phyloP scores from a whole-genome alignment of 169 alveolate genomes.

The Cryptosporidium ubiquitum region DNA sequence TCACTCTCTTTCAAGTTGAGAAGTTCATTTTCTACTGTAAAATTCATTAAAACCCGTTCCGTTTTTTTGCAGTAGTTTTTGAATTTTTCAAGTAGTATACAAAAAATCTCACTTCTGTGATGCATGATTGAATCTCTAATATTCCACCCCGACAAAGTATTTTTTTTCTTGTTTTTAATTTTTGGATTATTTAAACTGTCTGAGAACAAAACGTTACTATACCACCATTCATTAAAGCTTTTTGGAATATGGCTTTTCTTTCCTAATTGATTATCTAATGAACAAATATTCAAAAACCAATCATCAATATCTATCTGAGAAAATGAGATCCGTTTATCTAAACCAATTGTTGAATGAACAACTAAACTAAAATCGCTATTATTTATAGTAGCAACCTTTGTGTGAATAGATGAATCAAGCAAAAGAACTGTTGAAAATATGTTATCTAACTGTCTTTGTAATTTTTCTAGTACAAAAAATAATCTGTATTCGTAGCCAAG shows the following conservation, averaged over 20 bases:
- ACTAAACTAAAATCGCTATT: constrained; percentile 19
- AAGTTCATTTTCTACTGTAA: background rate
- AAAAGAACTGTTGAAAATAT: constrained; percentile 45
- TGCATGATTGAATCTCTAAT: background rate
- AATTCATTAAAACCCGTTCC: background rate
- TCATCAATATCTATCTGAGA: constrained; percentile 17
- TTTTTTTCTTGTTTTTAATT: background rate
- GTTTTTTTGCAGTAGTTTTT: background rate
- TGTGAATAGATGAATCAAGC: constrained; percentile 50
- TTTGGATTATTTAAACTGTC: constrained; percentile 28
- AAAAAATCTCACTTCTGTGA: constrained; percentile 56
- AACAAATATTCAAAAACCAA: constrained; percentile 10
- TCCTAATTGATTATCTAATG: background rate
- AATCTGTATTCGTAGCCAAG: constrained; percentile 8
- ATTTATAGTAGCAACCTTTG: constrained; percentile 11
- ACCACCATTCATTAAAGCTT: constrained; percentile 61
- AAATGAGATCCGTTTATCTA: constrained; percentile 1
- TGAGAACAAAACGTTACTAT: constrained; percentile 39
- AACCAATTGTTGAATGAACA: constrained; percentile 35
- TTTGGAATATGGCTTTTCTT: constrained; percentile 17
- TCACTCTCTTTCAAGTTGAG: background rate
- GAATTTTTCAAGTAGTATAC: constrained; percentile 5
- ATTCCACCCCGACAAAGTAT: constrained; percentile 1
- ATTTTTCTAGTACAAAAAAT: constrained; percentile 19
- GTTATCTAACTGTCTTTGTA: constrained; percentile 35